These are phyloP conservation scores for Obelidium mucronatum DNA, from an alignment of 192 early-diverging fungal species.

Conservation along the genomic window DNA sequence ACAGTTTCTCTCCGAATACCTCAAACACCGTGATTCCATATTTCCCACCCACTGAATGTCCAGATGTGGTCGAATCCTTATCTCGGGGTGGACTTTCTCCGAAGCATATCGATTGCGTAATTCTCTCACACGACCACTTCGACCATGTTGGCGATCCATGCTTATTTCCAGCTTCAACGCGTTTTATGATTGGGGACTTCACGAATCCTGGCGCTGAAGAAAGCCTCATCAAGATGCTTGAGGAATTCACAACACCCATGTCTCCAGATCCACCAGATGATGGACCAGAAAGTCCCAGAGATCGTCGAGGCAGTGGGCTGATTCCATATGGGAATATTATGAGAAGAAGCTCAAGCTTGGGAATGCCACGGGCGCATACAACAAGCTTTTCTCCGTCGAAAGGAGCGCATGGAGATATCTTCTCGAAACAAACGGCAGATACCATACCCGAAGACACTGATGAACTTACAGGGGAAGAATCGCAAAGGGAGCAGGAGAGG, in stretches of 20 bases:
- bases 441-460: background rate
- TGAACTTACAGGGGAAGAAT: background rate
- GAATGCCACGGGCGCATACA: background rate
- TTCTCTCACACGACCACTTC: slow-evolving; percentile 19
- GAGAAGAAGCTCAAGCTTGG: background rate
- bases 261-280: background rate
- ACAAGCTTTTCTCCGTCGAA: background rate
- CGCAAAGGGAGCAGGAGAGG: too few species aligned
- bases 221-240: background rate
- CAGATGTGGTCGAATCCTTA: slow-evolving; percentile 8
- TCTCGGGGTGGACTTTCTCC: background rate
- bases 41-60: background rate
- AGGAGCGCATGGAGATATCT: background rate
- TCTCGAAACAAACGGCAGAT: background rate
- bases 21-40: background rate
- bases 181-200: slow-evolving; percentile 5
- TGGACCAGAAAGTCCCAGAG: background rate
- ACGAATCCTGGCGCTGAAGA: background rate
- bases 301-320: background rate
- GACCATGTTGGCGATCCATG: slow-evolving; percentile 7
- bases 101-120: background rate
- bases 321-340: background rate
- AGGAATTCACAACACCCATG: background rate
- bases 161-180: background rate
- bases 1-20: background rate